phyloP scores from a whole-genome alignment of 2,329 filamentous ascomycete genomes.

The Fusarium sp. region DNA sequence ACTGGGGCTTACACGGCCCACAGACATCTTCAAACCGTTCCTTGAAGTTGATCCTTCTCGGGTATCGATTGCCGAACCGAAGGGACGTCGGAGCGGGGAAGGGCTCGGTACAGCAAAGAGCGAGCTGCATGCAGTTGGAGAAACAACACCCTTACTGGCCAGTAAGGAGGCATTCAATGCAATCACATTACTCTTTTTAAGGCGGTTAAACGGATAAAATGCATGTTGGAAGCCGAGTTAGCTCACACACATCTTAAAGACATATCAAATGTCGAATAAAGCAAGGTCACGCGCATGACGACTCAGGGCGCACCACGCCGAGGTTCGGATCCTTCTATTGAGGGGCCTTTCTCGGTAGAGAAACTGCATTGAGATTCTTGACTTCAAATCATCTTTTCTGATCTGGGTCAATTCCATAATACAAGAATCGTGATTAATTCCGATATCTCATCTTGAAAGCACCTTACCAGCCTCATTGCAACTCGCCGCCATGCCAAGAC shows the following conservation, averaged over 20 bases:
- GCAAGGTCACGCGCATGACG: background rate
- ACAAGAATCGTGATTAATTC: background rate
- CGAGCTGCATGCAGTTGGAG: background rate
- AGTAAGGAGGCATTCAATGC: background rate
- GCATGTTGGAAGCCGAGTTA: background rate
- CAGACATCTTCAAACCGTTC: background rate
- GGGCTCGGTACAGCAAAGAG: background rate
- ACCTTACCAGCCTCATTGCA: background rate
- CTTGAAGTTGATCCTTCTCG: background rate
- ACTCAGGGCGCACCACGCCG: background rate
- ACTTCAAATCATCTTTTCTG: background rate
- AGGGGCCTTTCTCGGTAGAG: background rate
- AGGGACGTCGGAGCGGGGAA: background rate
- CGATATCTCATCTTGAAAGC: background rate
- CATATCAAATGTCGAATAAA: background rate
- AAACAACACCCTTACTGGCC: background rate
- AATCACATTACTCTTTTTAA: background rate
- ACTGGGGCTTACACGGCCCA: background rate
- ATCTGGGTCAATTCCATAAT: background rate
- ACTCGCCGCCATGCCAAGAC: background rate
- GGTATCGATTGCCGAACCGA: background rate
- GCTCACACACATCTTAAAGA: background rate
- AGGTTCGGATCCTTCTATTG: background rate
- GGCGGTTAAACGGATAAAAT: background rate
- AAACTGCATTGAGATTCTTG: background rate